phyloP scores from a whole-genome alignment of 148 eudicot species.

The Cornus kousa region DNA sequence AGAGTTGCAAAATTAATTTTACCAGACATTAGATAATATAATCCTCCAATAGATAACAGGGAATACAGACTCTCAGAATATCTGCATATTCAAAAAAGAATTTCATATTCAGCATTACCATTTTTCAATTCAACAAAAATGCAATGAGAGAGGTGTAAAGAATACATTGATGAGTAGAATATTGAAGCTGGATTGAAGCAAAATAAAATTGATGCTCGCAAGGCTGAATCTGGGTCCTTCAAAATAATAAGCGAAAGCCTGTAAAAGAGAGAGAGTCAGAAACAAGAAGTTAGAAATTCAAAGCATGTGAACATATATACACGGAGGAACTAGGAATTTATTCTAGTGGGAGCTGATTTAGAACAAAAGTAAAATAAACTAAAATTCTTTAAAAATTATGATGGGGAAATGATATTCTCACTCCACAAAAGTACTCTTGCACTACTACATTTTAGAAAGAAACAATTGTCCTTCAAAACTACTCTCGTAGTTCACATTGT shows the following conservation, averaged over 20 bases:
- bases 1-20: conserved; percentile 40
- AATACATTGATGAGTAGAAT: conserved; percentile 92
- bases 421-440: too few relatives aligned
- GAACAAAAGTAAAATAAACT: too few relatives aligned
- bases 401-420: too few relatives aligned
- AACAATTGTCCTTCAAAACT: not conserved
- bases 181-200: conserved; percentile 97
- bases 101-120: not conserved
- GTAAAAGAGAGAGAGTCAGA: conserved; percentile 16
- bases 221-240: conserved; percentile 62
- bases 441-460: too few relatives aligned
- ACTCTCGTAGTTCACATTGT: too few relatives aligned
- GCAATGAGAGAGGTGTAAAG: not conserved
- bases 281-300: conserved; percentile 1
- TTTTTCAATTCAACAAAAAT: not conserved
- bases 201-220: conserved; percentile 77
- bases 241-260: conserved; percentile 76
- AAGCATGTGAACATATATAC: not conserved
- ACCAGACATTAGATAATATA: conserved; percentile 59
- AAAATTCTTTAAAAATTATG: too few relatives aligned
- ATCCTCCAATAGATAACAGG: conserved; percentile 75
- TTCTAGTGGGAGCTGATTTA: too few relatives aligned
- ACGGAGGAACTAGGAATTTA: not conserved
- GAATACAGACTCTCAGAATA: conserved; percentile 92
- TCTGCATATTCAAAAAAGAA: conserved; percentile 39